A percentile compares a stretch with the other conserved stretches of the same genome.
Conservation (phyloP, 169 alveolate species). For the Cryptosporidium ryanae region DNA sequence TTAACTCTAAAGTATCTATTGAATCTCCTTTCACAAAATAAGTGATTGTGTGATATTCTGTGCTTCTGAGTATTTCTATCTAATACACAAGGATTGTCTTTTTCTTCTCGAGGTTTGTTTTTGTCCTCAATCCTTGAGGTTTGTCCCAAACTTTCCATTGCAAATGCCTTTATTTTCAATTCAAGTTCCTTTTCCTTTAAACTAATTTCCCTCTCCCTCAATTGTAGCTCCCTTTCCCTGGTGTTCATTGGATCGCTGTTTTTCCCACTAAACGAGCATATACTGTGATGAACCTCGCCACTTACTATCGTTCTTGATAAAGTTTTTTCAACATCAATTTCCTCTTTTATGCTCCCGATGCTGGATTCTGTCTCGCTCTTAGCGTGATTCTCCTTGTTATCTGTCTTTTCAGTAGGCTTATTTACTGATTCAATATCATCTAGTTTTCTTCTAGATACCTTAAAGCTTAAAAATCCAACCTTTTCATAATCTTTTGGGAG, state of each 20-base stretch:
- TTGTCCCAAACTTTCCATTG: slow-evolving; percentile 8
- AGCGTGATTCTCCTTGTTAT: neutral
- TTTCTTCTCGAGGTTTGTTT: neutral
- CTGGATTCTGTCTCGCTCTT: neutral
- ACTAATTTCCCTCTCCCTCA: slow-evolving; percentile 43
- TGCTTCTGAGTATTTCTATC: too few species aligned
- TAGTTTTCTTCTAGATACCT: slow-evolving; percentile 5
- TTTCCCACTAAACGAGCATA: neutral
- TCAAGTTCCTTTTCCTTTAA: slow-evolving; percentile 44
- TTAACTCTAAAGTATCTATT: slow-evolving; percentile 24
- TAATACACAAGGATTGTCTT: neutral
- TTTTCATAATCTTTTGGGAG: slow-evolving; percentile 19
- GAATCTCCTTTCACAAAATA: neutral
- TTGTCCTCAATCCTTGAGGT: neutral
- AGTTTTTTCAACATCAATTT: neutral
- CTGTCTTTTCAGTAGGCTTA: neutral
- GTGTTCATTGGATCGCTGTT: neutral
- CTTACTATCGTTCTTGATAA: slow-evolving; percentile 26
- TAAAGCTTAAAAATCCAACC: slow-evolving; percentile 27
- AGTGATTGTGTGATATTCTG: neutral
- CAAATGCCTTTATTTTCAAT: slow-evolving; percentile 15
- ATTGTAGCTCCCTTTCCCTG: slow-evolving; percentile 36
- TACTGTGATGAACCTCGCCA: slow-evolving; percentile 32
- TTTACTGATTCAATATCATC: neutral
- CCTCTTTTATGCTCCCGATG: neutral